phyloP scores from a whole-genome alignment of 2,329 filamentous ascomycete genomes.

The Aspergillus texensis region DNA sequence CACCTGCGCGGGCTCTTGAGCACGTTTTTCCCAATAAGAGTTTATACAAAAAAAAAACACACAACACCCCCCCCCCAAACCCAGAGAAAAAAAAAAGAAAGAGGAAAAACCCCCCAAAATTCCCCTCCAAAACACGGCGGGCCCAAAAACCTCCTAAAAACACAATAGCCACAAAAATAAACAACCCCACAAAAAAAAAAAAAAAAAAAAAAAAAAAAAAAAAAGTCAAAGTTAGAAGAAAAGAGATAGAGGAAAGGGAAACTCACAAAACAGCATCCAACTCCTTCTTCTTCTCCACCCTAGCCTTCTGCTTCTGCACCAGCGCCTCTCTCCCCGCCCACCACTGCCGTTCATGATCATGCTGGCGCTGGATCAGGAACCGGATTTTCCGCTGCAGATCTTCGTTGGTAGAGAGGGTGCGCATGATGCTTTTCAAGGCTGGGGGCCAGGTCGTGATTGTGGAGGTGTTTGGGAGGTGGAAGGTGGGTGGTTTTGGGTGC shows the following conservation, averaged over 20 bases:
- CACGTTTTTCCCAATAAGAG: too few species aligned
- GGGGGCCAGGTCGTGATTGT: constrained; percentile 56
- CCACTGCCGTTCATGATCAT: constrained; percentile 65
- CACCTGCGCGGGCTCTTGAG: too few species aligned
- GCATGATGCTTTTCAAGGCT: constrained; percentile 55
- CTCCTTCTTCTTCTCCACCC: constrained; percentile 56
- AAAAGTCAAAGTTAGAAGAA: neutral
- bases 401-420: constrained; percentile 50
- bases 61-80: too few species aligned
- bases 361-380: constrained; percentile 65
- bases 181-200: too few species aligned
- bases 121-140: too few species aligned
- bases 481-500: constrained; percentile 7
- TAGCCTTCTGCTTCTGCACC: constrained; percentile 53
- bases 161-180: too few species aligned
- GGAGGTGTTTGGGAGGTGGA: constrained; percentile 41
- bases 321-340: constrained; percentile 56
- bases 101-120: too few species aligned
- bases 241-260: neutral
- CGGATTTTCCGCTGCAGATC: constrained; percentile 49
- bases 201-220: neutral
- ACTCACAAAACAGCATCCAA: constrained; percentile 59
- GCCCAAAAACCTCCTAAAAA: too few species aligned
- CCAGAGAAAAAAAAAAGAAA: too few species aligned
- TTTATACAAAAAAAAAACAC: too few species aligned